Conservation (phyloP, 176 grass and related monocot species). For the Eremochloa ophiuroides region DNA sequence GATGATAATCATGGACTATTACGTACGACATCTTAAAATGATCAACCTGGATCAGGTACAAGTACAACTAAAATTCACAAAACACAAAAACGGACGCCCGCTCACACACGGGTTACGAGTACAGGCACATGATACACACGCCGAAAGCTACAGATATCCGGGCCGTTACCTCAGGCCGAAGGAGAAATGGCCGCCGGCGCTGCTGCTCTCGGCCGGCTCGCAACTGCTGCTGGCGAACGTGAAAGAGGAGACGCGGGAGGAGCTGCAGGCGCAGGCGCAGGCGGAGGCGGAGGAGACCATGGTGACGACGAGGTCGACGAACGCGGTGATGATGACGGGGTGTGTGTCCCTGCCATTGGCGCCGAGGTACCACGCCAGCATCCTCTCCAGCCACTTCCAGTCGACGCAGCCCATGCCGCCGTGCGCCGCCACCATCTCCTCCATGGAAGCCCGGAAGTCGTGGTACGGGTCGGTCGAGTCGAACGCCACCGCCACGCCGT, state of each 20-base stretch:
- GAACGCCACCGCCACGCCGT: conserved; percentile 50
- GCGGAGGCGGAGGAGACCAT: neutral
- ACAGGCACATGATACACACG: neutral
- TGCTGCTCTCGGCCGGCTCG: conserved; percentile 16
- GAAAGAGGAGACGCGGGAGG: conserved; percentile 35
- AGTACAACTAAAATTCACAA: neutral
- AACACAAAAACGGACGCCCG: neutral
- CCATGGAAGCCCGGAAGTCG: conserved; percentile 80
- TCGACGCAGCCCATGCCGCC: conserved; percentile 54
- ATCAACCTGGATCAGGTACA: neutral
- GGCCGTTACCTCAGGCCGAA: conserved; percentile 15
- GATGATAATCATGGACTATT: neutral
- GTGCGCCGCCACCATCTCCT: conserved; percentile 63
- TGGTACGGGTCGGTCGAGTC: conserved; percentile 69
- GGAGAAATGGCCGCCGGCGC: neutral
- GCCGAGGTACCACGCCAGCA: conserved; percentile 75
- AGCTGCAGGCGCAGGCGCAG: neutral
- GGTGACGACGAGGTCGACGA: conserved; percentile 62
- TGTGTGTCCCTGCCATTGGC: conserved; percentile 56
- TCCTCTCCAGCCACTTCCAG: conserved; percentile 77
- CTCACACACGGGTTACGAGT: neutral
- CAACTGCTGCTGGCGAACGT: conserved; percentile 17
- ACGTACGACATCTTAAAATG: neutral
- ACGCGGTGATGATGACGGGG: conserved; percentile 57
- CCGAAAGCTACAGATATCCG: neutral